Conservation (phyloP, 2,329 filamentous ascomycete species). For the Fusarium protoensiforme region DNA sequence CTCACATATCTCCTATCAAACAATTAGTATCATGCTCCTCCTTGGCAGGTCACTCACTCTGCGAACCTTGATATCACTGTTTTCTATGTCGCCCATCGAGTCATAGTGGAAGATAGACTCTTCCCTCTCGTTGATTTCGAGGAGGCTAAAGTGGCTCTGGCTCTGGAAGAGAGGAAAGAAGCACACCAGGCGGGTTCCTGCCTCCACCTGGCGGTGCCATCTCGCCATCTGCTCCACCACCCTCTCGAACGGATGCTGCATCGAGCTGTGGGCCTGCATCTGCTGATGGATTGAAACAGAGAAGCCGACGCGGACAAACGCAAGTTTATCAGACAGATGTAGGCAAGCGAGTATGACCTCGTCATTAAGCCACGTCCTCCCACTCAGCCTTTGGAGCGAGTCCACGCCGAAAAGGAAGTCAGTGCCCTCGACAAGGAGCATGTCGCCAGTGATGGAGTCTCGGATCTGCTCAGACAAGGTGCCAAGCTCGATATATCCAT, state of each 20-base stretch:
- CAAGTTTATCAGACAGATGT: conserved; percentile 15
- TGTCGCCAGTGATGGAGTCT: neutral
- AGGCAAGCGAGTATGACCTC: conserved; percentile 11
- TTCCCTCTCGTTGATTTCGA: neutral
- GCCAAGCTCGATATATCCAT: neutral
- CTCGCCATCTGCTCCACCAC: conserved; percentile 1
- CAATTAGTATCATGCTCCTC: neutral
- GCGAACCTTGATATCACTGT: neutral
- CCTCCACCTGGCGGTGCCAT: neutral
- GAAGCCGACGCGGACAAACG: conserved; percentile 14
- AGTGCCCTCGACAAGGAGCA: neutral
- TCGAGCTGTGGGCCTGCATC: neutral
- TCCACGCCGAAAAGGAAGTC: neutral
- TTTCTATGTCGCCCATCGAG: neutral
- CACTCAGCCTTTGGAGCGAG: neutral
- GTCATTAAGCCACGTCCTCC: neutral
- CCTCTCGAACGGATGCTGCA: conserved; percentile 12
- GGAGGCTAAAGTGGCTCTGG: neutral
- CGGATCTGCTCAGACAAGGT: neutral
- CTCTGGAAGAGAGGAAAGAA: neutral
- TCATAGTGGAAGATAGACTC: neutral
- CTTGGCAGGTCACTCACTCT: neutral
- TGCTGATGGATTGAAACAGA: conserved; percentile 17
- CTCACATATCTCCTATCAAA: neutral
- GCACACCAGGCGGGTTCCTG: neutral